These are phyloP conservation scores for Xanthoconium separans DNA, from an alignment of 1,284 basidiomycete species.

Conservation along the genomic window DNA sequence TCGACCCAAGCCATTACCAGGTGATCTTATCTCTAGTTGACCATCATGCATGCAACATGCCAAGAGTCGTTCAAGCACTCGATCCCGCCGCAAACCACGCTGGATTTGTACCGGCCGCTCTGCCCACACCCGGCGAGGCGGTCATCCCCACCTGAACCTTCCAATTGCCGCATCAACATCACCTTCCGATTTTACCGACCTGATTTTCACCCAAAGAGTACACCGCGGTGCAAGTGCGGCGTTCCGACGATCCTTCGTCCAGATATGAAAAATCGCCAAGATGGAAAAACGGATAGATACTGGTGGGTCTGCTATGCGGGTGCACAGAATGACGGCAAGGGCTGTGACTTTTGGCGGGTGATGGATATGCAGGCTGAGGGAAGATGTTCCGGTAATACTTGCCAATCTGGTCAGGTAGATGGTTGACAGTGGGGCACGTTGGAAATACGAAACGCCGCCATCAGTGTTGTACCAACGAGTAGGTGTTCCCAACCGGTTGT, in stretches of 20 bases:
- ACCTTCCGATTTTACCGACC: slow-evolving; percentile 88
- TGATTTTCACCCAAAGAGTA: slow-evolving; percentile 74
- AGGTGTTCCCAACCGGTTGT: not conserved
- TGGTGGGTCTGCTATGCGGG: slow-evolving; percentile 90
- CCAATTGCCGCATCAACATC: slow-evolving; percentile 82
- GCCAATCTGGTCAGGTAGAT: slow-evolving; percentile 15
- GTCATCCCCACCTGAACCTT: slow-evolving; percentile 41
- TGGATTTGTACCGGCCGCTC: slow-evolving; percentile 75
- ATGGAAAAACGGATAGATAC: slow-evolving; percentile 55
- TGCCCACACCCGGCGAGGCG: slow-evolving; percentile 44
- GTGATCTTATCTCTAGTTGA: slow-evolving; percentile 45
- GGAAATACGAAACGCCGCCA: not conserved
- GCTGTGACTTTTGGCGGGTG: slow-evolving; percentile 79
- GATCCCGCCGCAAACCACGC: slow-evolving; percentile 71
- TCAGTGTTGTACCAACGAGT: slow-evolving; percentile 30
- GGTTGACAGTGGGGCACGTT: slow-evolving; percentile 30
- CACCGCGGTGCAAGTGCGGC: slow-evolving; percentile 77
- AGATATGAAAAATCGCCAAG: slow-evolving; percentile 70
- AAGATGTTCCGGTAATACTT: slow-evolving; percentile 54
- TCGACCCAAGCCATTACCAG: not conserved
- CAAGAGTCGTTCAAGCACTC: slow-evolving; percentile 89
- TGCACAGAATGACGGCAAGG: slow-evolving; percentile 81
- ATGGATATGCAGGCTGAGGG: slow-evolving; percentile 78
- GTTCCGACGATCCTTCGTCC: slow-evolving; percentile 75
- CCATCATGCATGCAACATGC: slow-evolving; percentile 91